These are phyloP conservation scores for Apostasia ramifera DNA, from an alignment of 106 monocot species.

Conservation along the genomic window DNA sequence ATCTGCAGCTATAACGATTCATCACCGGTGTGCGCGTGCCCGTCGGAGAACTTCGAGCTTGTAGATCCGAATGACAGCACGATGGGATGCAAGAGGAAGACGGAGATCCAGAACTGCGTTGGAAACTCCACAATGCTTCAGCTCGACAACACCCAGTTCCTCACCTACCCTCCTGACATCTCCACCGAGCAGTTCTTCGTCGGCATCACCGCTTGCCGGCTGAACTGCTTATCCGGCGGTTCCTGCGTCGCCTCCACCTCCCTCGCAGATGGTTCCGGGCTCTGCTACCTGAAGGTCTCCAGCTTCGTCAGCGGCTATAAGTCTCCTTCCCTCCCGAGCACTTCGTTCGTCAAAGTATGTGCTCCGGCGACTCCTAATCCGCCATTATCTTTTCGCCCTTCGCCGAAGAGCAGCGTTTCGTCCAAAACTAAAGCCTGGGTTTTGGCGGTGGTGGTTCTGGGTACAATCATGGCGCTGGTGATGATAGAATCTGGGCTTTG, in stretches of 20 bases:
- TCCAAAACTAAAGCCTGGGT: constrained; percentile 39
- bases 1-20: constrained; percentile 69
- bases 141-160: constrained; percentile 56
- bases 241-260: constrained; percentile 74
- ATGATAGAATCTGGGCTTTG: constrained; percentile 46
- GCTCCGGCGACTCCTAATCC: constrained; percentile 23
- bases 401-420: not conserved
- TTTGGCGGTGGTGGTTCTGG: constrained; percentile 29
- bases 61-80: constrained; percentile 28
- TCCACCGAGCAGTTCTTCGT: constrained; percentile 45
- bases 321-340: constrained; percentile 65
- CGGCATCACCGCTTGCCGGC: constrained; percentile 58
- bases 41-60: constrained; percentile 57
- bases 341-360: constrained; percentile 79
- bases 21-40: constrained; percentile 63
- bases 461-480: constrained; percentile 34
- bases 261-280: constrained; percentile 66
- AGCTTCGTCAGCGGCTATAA: constrained; percentile 61
- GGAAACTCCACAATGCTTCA: constrained; percentile 58
- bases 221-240: constrained; percentile 48
- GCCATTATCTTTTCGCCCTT: not conserved
- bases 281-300: constrained; percentile 55
- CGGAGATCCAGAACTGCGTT: constrained; percentile 42
- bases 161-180: constrained; percentile 63
- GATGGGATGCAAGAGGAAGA: constrained; percentile 41